These are phyloP conservation scores for Paramyrothecium roridum DNA, from an alignment of 2,329 filamentous ascomycete species.

Conservation along the genomic window DNA sequence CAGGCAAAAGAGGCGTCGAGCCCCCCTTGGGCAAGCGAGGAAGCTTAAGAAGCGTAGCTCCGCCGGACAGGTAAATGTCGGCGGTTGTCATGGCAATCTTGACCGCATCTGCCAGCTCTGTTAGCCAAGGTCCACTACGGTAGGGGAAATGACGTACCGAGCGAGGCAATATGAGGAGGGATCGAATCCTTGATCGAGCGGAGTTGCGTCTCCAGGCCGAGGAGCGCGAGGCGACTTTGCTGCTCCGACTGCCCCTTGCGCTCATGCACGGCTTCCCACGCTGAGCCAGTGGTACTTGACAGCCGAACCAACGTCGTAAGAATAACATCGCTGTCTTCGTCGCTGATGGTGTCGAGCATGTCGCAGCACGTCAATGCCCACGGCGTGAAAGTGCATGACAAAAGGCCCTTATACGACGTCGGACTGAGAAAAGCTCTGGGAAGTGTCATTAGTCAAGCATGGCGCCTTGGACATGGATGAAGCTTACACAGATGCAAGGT, in stretches of 20 bases:
- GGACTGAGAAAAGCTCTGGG: slow-evolving; percentile 35
- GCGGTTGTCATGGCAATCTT: slow-evolving; percentile 29
- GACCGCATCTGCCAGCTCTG: slow-evolving; percentile 16
- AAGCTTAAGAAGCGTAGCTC: slow-evolving; percentile 26
- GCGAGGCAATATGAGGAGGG: slow-evolving; percentile 24
- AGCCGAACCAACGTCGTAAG: slow-evolving; percentile 42
- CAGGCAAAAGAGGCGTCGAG: background rate
- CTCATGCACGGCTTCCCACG: slow-evolving; percentile 26
- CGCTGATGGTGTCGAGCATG: slow-evolving; percentile 33
- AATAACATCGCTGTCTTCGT: slow-evolving; percentile 34
- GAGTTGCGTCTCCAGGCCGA: slow-evolving; percentile 45
- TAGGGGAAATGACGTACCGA: slow-evolving; percentile 6
- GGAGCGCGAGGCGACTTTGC: slow-evolving; percentile 40
- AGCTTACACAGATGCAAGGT: slow-evolving; percentile 38
- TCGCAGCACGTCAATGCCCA: slow-evolving; percentile 45
- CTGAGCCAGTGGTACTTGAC: slow-evolving; percentile 35
- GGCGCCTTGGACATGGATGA: background rate
- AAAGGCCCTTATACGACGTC: slow-evolving; percentile 27
- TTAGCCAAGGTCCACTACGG: slow-evolving; percentile 11
- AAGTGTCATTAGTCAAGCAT: background rate
- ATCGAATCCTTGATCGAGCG: slow-evolving; percentile 35
- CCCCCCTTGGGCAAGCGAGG: slow-evolving; percentile 1
- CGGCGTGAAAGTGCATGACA: slow-evolving; percentile 27
- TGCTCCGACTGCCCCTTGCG: slow-evolving; percentile 27
- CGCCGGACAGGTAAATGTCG: slow-evolving; percentile 36